These are phyloP conservation scores for Penicillium salamii DNA, from an alignment of 495 filamentous ascomycete genomes.

Conservation along the genomic window DNA sequence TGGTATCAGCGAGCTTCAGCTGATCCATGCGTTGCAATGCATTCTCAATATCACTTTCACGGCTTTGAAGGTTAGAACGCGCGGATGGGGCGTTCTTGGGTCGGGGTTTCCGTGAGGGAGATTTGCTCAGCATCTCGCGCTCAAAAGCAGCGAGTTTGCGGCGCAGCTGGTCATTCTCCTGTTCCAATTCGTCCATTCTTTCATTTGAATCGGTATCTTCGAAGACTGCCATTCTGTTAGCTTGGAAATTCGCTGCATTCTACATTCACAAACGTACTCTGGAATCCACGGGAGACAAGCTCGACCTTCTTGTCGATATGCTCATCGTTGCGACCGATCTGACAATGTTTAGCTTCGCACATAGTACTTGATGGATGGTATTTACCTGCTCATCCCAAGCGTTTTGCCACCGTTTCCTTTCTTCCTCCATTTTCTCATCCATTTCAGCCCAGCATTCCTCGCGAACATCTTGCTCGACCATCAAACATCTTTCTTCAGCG, in stretches of 20 bases:
- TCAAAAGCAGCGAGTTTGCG: constrained; percentile 44
- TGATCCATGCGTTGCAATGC: constrained; percentile 44
- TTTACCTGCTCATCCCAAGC: constrained; percentile 71
- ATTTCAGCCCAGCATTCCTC: constrained; percentile 87
- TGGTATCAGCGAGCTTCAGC: constrained; percentile 39
- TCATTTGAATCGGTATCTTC: constrained; percentile 43
- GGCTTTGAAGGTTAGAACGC: constrained; percentile 29
- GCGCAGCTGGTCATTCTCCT: constrained; percentile 48
- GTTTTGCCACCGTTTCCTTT: constrained; percentile 72
- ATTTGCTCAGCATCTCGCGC: constrained; percentile 44
- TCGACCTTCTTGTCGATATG: constrained; percentile 91
- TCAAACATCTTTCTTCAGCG: constrained; percentile 63
- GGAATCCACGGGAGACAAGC: constrained; percentile 69
- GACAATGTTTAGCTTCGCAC: constrained; percentile 17
- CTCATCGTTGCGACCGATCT: constrained; percentile 63
- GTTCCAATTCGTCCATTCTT: constrained; percentile 41
- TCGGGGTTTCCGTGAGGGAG: constrained; percentile 44
- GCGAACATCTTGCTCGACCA: constrained; percentile 81
- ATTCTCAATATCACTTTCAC: constrained; percentile 44
- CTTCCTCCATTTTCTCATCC: constrained; percentile 69
- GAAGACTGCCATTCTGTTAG: constrained; percentile 36
- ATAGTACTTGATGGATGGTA: not conserved
- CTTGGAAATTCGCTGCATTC: not conserved
- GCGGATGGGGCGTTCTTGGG: constrained; percentile 24
- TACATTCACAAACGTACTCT: constrained; percentile 35